Percentiles rank a stretch among this genome's conserved stretches.
Conservation (phyloP, 352 stramenopile genomes). For the Pythium aristosporum region DNA sequence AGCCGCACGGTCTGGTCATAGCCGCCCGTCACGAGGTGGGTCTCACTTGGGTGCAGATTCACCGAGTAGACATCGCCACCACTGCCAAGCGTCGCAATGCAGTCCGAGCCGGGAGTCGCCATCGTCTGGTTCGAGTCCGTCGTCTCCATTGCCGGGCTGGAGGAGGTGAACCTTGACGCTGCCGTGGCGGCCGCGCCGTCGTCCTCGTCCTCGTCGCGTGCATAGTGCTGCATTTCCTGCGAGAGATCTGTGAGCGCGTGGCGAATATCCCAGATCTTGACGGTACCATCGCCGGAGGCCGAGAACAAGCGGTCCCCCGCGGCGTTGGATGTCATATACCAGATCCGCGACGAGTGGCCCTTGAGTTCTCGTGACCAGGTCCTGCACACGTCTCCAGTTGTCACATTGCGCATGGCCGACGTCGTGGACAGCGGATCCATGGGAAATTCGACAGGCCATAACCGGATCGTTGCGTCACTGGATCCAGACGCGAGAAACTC, state of each 20-base stretch:
- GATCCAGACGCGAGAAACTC: conserved; percentile 82
- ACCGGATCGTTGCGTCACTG: conserved; percentile 84
- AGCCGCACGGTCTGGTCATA: conserved; percentile 88
- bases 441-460: conserved; percentile 77
- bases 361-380: conserved; percentile 62
- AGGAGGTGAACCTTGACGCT: conserved; percentile 5
- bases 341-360: conserved; percentile 82
- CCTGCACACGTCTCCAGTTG: conserved; percentile 42
- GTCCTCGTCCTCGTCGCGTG: conserved; percentile 33
- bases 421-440: conserved; percentile 2
- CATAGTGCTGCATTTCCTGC: conserved; percentile 36
- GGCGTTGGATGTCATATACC: conserved; percentile 69
- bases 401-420: conserved; percentile 2
- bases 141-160: not conserved
- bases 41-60: conserved; percentile 83
- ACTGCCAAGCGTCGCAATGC: conserved; percentile 25
- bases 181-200: conserved; percentile 28
- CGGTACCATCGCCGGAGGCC: conserved; percentile 76
- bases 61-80: conserved; percentile 82
- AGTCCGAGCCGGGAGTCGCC: conserved; percentile 16
- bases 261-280: conserved; percentile 87
- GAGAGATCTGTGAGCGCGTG: conserved; percentile 40
- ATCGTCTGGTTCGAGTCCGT: conserved; percentile 10
- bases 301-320: conserved; percentile 73
- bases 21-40: conserved; percentile 82